Evolutionary conservation across 352 stramenopile genomes (phyloP).

Genomic region (Phytophthora cryptogea): DNA sequence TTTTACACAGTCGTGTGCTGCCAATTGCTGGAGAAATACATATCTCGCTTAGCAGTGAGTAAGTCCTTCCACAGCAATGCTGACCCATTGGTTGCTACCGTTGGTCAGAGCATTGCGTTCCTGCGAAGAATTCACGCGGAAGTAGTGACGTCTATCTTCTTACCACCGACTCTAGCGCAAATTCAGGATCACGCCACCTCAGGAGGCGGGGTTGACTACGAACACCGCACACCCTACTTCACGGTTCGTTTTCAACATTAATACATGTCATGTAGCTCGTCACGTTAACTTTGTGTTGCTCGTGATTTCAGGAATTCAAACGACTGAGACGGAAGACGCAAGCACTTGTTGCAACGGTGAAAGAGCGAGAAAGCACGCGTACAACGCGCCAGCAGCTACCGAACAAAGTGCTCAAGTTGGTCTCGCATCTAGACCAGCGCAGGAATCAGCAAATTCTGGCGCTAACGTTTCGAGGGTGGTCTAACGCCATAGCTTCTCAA

Average conservation of each 20-base stretch:
- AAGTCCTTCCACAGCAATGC: slow-evolving; percentile 16
- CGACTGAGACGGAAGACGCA: slow-evolving; percentile 54
- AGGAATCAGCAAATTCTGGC: slow-evolving; percentile 24
- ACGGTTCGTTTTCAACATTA: slow-evolving; percentile 25
- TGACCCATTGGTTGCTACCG: slow-evolving; percentile 11
- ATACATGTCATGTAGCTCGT: not conserved
- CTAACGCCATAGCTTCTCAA: slow-evolving; percentile 37
- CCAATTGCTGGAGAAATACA: slow-evolving; percentile 71
- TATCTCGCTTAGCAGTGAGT: slow-evolving; percentile 28
- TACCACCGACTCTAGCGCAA: slow-evolving; percentile 33
- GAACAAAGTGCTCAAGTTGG: slow-evolving; percentile 45
- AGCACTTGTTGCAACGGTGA: slow-evolving; percentile 52
- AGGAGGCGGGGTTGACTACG: slow-evolving; percentile 28
- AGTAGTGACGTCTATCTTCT: slow-evolving; percentile 59
- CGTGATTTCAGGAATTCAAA: slow-evolving; percentile 57
- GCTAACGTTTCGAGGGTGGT: slow-evolving; percentile 61
- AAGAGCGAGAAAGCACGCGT: slow-evolving; percentile 52
- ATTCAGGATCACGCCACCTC: slow-evolving; percentile 13
- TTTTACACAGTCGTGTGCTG: slow-evolving; percentile 79
- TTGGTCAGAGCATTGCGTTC: slow-evolving; percentile 50
- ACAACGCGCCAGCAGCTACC: slow-evolving; percentile 50
- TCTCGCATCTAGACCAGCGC: slow-evolving; percentile 23
- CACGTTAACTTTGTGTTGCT: not conserved
- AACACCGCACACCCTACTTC: slow-evolving; percentile 62
- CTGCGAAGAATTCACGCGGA: slow-evolving; percentile 57